phyloP scores from a whole-genome alignment of 352 stramenopile species.

The Pythium inflatum region DNA sequence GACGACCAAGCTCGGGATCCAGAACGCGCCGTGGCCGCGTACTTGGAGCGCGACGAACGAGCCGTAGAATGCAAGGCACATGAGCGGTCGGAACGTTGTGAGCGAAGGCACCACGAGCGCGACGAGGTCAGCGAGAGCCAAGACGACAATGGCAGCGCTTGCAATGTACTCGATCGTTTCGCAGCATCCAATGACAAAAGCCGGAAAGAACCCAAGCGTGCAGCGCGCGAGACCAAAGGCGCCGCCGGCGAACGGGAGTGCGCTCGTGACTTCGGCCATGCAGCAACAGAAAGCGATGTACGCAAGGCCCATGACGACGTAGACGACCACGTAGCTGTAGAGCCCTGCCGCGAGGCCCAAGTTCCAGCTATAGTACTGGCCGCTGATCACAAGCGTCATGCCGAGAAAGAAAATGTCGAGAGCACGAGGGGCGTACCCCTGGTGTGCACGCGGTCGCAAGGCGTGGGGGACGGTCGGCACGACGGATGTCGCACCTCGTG shows the following conservation, averaged over 20 bases:
- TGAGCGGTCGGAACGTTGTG: not conserved
- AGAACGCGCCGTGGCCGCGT: too few species aligned
- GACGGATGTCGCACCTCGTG: too few species aligned
- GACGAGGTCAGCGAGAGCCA: constrained; percentile 15
- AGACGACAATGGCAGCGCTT: constrained; percentile 1
- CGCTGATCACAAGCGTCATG: constrained; percentile 20
- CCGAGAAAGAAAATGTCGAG: constrained; percentile 3
- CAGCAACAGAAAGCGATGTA: constrained; percentile 35
- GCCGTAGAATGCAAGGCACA: constrained; percentile 23
- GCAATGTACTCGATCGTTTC: constrained; percentile 23
- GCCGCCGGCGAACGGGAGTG: constrained; percentile 36
- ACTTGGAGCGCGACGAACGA: too few species aligned
- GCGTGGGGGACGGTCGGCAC: not conserved
- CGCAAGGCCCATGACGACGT: constrained; percentile 19
- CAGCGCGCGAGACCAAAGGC: constrained; percentile 33
- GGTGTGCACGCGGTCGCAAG: too few species aligned
- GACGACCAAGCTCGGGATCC: too few species aligned
- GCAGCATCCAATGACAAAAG: constrained; percentile 29
- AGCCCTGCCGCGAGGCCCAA: constrained; percentile 1
- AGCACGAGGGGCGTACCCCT: not conserved
- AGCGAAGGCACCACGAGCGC: not conserved
- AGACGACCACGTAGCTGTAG: constrained; percentile 7
- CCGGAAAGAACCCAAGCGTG: constrained; percentile 34
- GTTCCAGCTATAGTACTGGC: constrained; percentile 38
- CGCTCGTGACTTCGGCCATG: constrained; percentile 32